These are phyloP conservation scores for Furcasterigmium furcatum DNA, from an alignment of 2,329 filamentous ascomycete genomes.

Conservation along the genomic window DNA sequence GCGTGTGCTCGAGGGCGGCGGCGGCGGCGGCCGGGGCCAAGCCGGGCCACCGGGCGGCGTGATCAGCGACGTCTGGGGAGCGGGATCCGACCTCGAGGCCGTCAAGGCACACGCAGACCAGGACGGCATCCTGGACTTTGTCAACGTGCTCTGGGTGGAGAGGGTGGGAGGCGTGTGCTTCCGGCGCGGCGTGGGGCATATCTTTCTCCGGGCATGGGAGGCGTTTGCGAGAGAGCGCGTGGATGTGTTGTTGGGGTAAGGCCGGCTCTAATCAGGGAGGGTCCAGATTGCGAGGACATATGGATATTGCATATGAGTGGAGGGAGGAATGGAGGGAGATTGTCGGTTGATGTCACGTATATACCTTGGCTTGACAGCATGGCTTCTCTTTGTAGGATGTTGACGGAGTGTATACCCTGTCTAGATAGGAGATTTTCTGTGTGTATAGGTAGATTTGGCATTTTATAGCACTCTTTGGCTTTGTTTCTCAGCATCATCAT, in stretches of 20 bases:
- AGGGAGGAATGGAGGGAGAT: neutral
- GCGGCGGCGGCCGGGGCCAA: neutral
- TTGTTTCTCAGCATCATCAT: no score
- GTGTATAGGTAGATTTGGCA: no score
- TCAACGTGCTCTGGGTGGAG: constrained; percentile 45
- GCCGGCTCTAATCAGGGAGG: no score
- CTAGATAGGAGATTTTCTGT: no score
- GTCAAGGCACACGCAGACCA: constrained; percentile 37
- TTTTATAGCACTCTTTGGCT: no score
- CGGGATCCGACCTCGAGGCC: constrained; percentile 23
- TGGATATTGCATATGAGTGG: no score
- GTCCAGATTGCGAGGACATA: no score
- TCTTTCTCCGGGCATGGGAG: constrained; percentile 37
- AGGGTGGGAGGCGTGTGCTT: constrained; percentile 38
- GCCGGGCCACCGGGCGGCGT: constrained; percentile 4
- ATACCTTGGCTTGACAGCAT: neutral
- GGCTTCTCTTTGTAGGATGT: neutral
- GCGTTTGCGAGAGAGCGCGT: constrained; percentile 34
- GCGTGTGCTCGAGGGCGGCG: constrained; percentile 13
- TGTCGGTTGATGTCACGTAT: neutral
- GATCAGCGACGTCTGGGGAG: constrained; percentile 10
- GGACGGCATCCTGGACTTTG: constrained; percentile 39
- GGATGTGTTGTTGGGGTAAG: constrained; percentile 36
- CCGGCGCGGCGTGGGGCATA: constrained; percentile 37
- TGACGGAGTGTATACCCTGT: neutral